Evolutionary conservation across 2,329 filamentous ascomycete species (phyloP), one percentile per base, ranked within the genome.

Genomic region (Claviceps humidiphila): DNA sequence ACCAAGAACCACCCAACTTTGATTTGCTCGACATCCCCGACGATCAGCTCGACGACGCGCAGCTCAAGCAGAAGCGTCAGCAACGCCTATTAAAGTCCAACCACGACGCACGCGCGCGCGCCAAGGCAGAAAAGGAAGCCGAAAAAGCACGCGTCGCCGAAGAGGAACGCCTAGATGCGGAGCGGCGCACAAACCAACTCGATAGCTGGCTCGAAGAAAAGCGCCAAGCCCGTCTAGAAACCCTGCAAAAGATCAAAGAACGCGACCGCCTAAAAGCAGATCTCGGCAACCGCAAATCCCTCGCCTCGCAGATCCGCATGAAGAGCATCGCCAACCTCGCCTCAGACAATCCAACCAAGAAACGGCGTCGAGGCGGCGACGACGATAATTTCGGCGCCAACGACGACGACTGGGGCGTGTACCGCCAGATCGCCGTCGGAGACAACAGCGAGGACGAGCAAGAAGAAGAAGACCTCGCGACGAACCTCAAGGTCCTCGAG

Each of bases 341-440:
- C 3, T 90, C 91, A 0, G 93, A 98, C 66, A 83, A 81, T 5
- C 89, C 91, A 1, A 74, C 77, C 57, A 89, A 90, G 66, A 94
- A 95, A 68, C 81, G 91, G 53, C 77, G 89, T 14, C 82, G 90
- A 17, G 89, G 89, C 7, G 87, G 85, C 4, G 91, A 97, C 64
- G 93, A 98, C 61, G 93, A 98, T 64, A 89, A 88, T 55, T 98
- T 98, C 64, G 93, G 93, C 53, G 90, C 90, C 49, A 91, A 98
- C 66, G 93, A 98, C 63, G 90, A 94, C 53, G 93, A 98, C 67
- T 98, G 93, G 93, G 89, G 89, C 53, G 89, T 98, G 14, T 98
- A 98, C 68, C 84, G 93, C 51, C 88, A 88, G 42, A 94, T 97
- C 53, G 87, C 89, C 2, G 89, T 87, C 1, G 89, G 89, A 49